Percentiles rank a stretch among this genome's conserved stretches.
Evolutionary conservation across 352 stramenopile species (phyloP).

Genomic region (Pythium apleroticum): DNA sequence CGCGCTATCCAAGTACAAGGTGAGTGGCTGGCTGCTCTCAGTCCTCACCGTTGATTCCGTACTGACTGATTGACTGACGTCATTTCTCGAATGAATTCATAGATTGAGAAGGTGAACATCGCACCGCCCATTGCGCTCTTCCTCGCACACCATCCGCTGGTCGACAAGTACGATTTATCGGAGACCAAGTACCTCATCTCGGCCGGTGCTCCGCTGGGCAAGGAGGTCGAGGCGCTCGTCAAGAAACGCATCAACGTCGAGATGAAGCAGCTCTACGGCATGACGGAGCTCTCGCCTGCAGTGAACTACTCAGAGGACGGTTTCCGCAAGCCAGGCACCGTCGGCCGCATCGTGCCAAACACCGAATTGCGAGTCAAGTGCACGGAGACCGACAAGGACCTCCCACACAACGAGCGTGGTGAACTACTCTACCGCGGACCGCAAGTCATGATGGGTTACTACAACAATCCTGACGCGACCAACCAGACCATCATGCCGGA

Average conservation of each 20-base stretch:
- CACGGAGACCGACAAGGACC: slow-evolving; percentile 30
- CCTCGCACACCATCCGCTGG: slow-evolving; percentile 86
- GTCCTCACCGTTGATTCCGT: too few species aligned
- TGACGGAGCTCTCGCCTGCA: slow-evolving; percentile 39
- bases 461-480: slow-evolving; percentile 86
- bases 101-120: slow-evolving; percentile 42
- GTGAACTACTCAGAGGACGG: slow-evolving; percentile 22
- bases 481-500: slow-evolving; percentile 65
- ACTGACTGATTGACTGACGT: too few species aligned
- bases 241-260: slow-evolving; percentile 44
- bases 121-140: slow-evolving; percentile 87
- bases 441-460: slow-evolving; percentile 59
- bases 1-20: slow-evolving; percentile 64
- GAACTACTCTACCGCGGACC: slow-evolving; percentile 70
- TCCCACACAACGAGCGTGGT: slow-evolving; percentile 36
- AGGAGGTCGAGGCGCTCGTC: slow-evolving; percentile 58
- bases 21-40: too few species aligned
- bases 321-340: slow-evolving; percentile 8
- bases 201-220: slow-evolving; percentile 72
- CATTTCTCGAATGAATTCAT: too few species aligned
- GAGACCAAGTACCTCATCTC: slow-evolving; percentile 72
- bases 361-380: slow-evolving; percentile 38
- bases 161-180: slow-evolving; percentile 91
- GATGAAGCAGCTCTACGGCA: slow-evolving; percentile 44
- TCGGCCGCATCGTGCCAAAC: slow-evolving; percentile 35